These are phyloP conservation scores for Stemphylium vesicarium DNA, from an alignment of 2,329 filamentous ascomycete genomes.

Conservation along the genomic window DNA sequence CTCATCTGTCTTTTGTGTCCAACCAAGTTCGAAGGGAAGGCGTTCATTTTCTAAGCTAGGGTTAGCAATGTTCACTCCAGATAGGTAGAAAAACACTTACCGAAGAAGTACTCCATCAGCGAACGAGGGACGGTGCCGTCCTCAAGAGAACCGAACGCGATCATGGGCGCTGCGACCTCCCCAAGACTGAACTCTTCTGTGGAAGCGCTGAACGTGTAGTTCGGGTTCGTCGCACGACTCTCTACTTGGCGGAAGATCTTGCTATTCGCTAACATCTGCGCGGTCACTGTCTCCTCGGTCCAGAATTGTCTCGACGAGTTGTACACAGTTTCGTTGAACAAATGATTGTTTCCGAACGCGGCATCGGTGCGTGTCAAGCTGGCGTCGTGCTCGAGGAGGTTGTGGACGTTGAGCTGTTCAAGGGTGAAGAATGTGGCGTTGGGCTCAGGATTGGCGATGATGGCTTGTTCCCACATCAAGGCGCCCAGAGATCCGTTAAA, in stretches of 20 bases:
- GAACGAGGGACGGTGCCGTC: conserved; percentile 49
- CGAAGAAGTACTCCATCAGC: conserved; percentile 56
- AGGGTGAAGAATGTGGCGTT: conserved; percentile 40
- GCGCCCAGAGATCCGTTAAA: conserved; percentile 50
- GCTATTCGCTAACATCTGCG: conserved; percentile 50
- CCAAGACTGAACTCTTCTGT: conserved; percentile 58
- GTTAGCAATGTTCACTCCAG: background rate
- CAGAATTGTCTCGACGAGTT: conserved; percentile 56
- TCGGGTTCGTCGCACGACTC: conserved; percentile 57
- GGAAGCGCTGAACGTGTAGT: conserved; percentile 54
- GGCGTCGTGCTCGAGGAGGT: conserved; percentile 59
- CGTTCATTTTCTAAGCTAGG: conserved; percentile 50
- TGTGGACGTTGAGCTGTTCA: conserved; percentile 56
- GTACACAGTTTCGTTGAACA: conserved; percentile 62
- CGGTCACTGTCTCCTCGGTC: conserved; percentile 49
- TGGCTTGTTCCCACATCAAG: conserved; percentile 54
- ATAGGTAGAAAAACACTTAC: conserved; percentile 39
- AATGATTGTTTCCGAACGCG: conserved; percentile 58
- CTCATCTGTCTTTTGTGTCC: conserved; percentile 34
- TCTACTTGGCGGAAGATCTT: conserved; percentile 55
- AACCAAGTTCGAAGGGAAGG: conserved; percentile 52
- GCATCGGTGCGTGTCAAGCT: conserved; percentile 58
- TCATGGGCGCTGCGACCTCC: conserved; percentile 59
- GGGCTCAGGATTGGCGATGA: conserved; percentile 39
- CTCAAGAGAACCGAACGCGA: conserved; percentile 56